Base-by-base conservation (phyloP, 2,329 filamentous ascomycete genomes). In the Phaeoacremonium minimum region DNA sequence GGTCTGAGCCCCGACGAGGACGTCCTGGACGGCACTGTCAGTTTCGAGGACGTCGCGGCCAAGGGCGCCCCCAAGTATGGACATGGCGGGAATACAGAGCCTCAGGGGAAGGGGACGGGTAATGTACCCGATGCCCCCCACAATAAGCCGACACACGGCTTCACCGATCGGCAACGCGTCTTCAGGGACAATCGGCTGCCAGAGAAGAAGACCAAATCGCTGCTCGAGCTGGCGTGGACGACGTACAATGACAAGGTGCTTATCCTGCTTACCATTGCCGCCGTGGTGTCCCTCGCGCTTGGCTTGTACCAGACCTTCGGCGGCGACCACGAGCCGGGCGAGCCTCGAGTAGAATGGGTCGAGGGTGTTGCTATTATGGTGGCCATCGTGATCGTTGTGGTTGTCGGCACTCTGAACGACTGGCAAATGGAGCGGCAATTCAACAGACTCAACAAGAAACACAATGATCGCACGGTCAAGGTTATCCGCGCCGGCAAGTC, bases 1-100 rank as follows among this genome's bases (percentile, higher is more conserved):
- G 87, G 87, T 9, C 61, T 93, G 16, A 85, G 83, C 46, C 51
- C 78, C 14, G 87, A 91, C 46, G 87, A 93, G 58, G 67, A 69
- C 15, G 55, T 59, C 7, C 51, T 88, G 31, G 72, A 85, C 32
- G 80, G 80, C n/a, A 57, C 65, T 0, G 69, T 93, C 3, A n/a
- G 71, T 3, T 90, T 91, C 48, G 76, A 87, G 17, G 75, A 88
- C 15, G 85, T 65, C 18, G 56, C 64, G 30, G 38, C 54, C 16
- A 48, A 62, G 33, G 60, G 56, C 28, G 61, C 56, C 4, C 56
- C 58, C 40, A 48, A 52, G 22, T 50, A 56, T 38, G 62, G 62
- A 22, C 42, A 43, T 20, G 49, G 53, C 20, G 60, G 60, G 26
- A 50, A 62, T 35, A 47, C 38, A 5, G 45, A 55, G 28, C 60